Evolutionary conservation across 2,329 filamentous ascomycete species (phyloP).

Genomic region (Arthrobotrys entomopaga): DNA sequence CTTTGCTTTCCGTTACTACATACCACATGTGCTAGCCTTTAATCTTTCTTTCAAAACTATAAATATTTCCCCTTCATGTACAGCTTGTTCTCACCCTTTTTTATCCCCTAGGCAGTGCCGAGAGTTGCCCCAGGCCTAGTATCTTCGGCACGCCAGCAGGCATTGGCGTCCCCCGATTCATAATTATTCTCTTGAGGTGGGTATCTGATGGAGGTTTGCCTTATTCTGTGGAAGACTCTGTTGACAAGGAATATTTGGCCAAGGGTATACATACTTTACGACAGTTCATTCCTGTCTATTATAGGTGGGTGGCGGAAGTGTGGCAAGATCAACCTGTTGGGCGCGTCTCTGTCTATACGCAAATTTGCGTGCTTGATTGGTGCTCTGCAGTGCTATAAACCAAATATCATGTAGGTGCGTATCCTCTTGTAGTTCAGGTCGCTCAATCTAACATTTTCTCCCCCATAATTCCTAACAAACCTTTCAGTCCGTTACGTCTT

Average conservation of each 20-base stretch:
- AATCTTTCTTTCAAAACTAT: constrained; percentile 18
- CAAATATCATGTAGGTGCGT: constrained; percentile 55
- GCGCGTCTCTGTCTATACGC: constrained; percentile 54
- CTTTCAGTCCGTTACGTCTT: constrained; percentile 1
- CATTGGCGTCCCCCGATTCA: constrained; percentile 17
- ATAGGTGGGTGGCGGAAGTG: constrained; percentile 38
- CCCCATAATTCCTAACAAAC: constrained; percentile 26
- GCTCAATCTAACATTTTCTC: constrained; percentile 52
- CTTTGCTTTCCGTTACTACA: constrained; percentile 12
- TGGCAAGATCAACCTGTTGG: constrained; percentile 52
- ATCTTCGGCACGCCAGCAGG: constrained; percentile 23
- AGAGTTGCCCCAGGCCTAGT: constrained; percentile 27
- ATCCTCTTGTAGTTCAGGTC: constrained; percentile 56
- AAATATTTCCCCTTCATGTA: constrained; percentile 40
- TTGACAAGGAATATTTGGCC: constrained; percentile 14
- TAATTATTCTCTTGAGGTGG: constrained; percentile 12
- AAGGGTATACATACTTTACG: constrained; percentile 8
- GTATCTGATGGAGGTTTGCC: constrained; percentile 31
- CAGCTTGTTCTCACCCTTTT: constrained; percentile 43
- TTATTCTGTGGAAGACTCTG: constrained; percentile 21
- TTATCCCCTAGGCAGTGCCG: constrained; percentile 27
- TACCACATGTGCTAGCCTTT: constrained; percentile 13
- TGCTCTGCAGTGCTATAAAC: constrained; percentile 55
- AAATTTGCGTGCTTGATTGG: constrained; percentile 55
- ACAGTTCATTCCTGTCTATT: constrained; percentile 28